phyloP scores from a whole-genome alignment of 768 basidiomycete genomes.

The Lactarius trivialis region DNA sequence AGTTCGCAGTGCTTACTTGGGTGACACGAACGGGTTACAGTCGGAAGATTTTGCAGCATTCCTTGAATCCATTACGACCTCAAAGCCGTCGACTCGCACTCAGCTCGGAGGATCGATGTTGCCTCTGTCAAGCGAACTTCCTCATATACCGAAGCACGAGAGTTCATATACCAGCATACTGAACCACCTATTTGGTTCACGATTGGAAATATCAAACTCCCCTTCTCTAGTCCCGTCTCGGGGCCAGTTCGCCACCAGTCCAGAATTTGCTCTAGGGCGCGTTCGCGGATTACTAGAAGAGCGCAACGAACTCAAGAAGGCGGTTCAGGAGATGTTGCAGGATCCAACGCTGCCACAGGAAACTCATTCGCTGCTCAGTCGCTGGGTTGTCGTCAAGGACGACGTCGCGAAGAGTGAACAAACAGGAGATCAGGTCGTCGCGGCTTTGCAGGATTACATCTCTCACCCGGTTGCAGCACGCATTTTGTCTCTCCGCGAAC shows the following conservation, averaged over 20 bases:
- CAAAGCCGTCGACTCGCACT: constrained; percentile 39
- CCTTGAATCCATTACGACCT: constrained; percentile 36
- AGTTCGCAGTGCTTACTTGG: constrained; percentile 60
- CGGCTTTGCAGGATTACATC: constrained; percentile 39
- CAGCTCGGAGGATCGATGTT: constrained; percentile 41
- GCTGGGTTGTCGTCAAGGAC: constrained; percentile 79
- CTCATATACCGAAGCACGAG: constrained; percentile 84
- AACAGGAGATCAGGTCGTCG: constrained; percentile 52
- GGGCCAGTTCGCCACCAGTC: constrained; percentile 74
- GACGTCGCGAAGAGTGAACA: constrained; percentile 54
- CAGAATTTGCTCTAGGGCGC: constrained; percentile 91
- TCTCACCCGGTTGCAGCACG: constrained; percentile 43
- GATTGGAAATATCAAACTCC: constrained; percentile 81
- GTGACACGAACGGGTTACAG: constrained; percentile 37
- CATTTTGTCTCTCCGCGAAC: constrained; percentile 52
- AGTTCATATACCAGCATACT: constrained; percentile 87
- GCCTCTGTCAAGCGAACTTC: constrained; percentile 30
- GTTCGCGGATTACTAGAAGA: constrained; percentile 76
- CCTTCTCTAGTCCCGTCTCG: constrained; percentile 63
- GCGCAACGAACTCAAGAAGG: constrained; percentile 55
- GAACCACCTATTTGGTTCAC: constrained; percentile 66
- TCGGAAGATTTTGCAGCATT: constrained; percentile 46
- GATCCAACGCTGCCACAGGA: constrained; percentile 42
- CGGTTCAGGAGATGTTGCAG: constrained; percentile 61
- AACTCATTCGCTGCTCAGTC: constrained; percentile 64